A percentile compares a stretch with the other conserved stretches of the same genome.
Conservation (phyloP, 768 basidiomycete genomes). For the Tylopilus rubrobrunneus region DNA sequence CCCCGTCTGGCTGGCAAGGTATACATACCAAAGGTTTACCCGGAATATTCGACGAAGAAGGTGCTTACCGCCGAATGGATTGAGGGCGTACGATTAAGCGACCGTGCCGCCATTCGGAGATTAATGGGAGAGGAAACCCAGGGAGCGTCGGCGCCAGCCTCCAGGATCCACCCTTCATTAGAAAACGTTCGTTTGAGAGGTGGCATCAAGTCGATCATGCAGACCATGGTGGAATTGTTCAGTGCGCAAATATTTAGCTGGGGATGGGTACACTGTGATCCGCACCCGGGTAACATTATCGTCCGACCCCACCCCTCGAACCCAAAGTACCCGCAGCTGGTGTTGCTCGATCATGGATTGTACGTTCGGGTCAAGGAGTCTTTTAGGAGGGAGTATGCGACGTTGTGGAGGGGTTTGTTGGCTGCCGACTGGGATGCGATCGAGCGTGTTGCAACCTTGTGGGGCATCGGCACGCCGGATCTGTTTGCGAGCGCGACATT, state of each 20-base stretch:
- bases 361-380: constrained; percentile 69
- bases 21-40: constrained; percentile 74
- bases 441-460: constrained; percentile 47
- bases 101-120: constrained; percentile 50
- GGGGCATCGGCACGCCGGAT: constrained; percentile 72
- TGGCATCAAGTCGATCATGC: constrained; percentile 67
- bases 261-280: constrained; percentile 86
- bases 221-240: constrained; percentile 83
- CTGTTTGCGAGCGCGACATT: constrained; percentile 71
- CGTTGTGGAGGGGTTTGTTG: constrained; percentile 68
- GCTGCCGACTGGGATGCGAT: constrained; percentile 52
- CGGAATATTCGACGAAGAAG: constrained; percentile 66
- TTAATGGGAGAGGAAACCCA: constrained; percentile 53
- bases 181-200: constrained; percentile 44
- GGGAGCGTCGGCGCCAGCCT: not conserved
- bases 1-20: constrained; percentile 67
- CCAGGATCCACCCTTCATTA: constrained; percentile 4
- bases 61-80: constrained; percentile 88
- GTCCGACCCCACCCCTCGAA: constrained; percentile 45
- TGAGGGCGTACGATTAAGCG: constrained; percentile 68
- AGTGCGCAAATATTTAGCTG: constrained; percentile 88
- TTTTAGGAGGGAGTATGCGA: constrained; percentile 74
- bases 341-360: constrained; percentile 89
- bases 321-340: constrained; percentile 49
- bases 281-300: constrained; percentile 76